These are phyloP conservation scores for Lycium ferocissimum DNA, from an alignment of 257 asterid species.

Conservation along the genomic window DNA sequence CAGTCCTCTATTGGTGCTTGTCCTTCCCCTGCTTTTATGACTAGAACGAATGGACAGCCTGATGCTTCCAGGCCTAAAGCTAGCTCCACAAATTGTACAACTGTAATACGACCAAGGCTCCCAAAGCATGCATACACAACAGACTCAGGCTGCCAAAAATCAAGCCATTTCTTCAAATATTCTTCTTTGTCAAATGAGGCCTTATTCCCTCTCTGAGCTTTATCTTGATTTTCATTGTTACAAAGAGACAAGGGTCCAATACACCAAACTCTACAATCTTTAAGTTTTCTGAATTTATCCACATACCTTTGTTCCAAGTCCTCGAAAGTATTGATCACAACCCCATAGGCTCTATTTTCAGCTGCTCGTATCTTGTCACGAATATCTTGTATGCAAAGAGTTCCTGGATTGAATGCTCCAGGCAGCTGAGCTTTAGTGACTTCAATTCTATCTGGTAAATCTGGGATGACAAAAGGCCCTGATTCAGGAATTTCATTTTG, in stretches of 20 bases:
- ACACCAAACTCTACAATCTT: not conserved
- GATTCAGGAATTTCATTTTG: not conserved
- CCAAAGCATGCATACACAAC: slow-evolving; percentile 17
- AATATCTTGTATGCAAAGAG: not conserved
- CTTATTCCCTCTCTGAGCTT: too few relatives aligned
- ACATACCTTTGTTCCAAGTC: not conserved
- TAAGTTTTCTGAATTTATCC: not conserved
- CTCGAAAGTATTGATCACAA: not conserved
- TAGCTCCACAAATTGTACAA: slow-evolving; percentile 15
- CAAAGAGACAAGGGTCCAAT: too few relatives aligned
- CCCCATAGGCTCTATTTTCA: not conserved
- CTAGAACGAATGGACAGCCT: slow-evolving; percentile 11
- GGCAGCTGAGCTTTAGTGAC: not conserved
- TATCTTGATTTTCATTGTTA: too few relatives aligned
- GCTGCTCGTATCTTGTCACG: not conserved
- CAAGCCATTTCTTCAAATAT: slow-evolving; percentile 1
- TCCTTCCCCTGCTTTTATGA: slow-evolving; percentile 22
- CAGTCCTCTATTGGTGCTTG: slow-evolving; percentile 7
- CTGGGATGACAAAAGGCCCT: not conserved
- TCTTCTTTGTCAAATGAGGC: too few relatives aligned
- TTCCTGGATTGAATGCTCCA: not conserved
- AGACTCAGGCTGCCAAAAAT: slow-evolving; percentile 3
- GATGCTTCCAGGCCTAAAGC: slow-evolving; percentile 20
- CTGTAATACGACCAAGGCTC: slow-evolving; percentile 13
- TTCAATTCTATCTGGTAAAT: slow-evolving; percentile 3